Percentiles rank a stretch among this genome's conserved stretches.
These are phyloP conservation scores for Pestalotiopsis sp. DNA, from an alignment of 2,329 filamentous ascomycete genomes.

Conservation along the genomic window DNA sequence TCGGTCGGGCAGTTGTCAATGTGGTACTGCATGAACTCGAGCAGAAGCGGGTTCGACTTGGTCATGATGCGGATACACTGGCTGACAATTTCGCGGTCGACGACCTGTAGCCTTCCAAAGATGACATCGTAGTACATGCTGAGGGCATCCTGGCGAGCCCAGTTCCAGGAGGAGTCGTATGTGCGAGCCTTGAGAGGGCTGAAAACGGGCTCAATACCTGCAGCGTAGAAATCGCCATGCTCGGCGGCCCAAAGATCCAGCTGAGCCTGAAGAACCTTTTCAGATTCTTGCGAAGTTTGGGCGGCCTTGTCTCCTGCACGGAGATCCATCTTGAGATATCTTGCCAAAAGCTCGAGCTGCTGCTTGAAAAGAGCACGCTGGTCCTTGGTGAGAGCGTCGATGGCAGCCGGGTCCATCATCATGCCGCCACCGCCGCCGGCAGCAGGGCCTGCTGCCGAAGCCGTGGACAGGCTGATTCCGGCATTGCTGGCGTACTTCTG, in stretches of 20 bases:
- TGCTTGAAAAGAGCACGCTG: slow-evolving; percentile 97
- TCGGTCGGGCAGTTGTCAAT: slow-evolving; percentile 98
- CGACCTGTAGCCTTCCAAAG: slow-evolving; percentile 88
- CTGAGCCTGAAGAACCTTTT: slow-evolving; percentile 87
- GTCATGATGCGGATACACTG: slow-evolving; percentile 99
- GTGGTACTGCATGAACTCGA: slow-evolving; percentile 99
- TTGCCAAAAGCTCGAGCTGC: slow-evolving; percentile 90
- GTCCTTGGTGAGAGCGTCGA: slow-evolving; percentile 96
- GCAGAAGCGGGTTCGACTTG: slow-evolving; percentile 89
- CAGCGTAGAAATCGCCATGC: slow-evolving; percentile 94
- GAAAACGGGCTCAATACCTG: slow-evolving; percentile 93
- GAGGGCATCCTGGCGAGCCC: slow-evolving; percentile 95
- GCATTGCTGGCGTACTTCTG: slow-evolving; percentile 87
- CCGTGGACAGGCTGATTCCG: slow-evolving; percentile 81
- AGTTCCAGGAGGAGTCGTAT: slow-evolving; percentile 99
- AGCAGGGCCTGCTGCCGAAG: slow-evolving; percentile 73
- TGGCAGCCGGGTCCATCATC: slow-evolving; percentile 99
- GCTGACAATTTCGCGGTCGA: slow-evolving; percentile 97
- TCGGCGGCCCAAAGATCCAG: slow-evolving; percentile 93
- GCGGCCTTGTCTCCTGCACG: slow-evolving; percentile 95
- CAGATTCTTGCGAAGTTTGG: slow-evolving; percentile 80
- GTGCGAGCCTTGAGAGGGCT: slow-evolving; percentile 90
- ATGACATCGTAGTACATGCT: slow-evolving; percentile 99
- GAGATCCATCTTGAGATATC: slow-evolving; percentile 96
- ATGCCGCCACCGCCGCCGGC: slow-evolving; percentile 77